phyloP scores from a whole-genome alignment of 352 stramenopile genomes.

The Phytophthora hybrid region DNA sequence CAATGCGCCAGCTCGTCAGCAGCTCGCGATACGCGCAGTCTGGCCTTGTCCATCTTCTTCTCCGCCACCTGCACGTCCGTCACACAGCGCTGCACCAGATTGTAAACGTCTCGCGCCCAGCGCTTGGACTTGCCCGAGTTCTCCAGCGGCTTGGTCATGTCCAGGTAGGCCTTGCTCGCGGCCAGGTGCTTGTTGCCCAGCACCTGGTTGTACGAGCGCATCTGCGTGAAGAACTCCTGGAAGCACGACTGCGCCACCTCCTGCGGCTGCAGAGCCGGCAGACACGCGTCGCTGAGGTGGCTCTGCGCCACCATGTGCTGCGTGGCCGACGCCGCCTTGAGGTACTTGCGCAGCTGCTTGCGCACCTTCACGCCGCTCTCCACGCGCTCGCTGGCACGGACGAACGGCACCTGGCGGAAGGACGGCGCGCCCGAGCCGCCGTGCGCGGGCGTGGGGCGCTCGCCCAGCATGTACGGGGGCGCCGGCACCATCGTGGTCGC shows the following conservation, averaged over 20 bases:
- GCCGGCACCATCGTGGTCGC: constrained; percentile 46
- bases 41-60: constrained; percentile 84
- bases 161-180: constrained; percentile 75
- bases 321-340: constrained; percentile 77
- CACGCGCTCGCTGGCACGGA: constrained; percentile 79
- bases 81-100: constrained; percentile 81
- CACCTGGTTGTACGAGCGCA: constrained; percentile 84
- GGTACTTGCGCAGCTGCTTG: constrained; percentile 87
- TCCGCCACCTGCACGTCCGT: constrained; percentile 72
- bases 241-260: constrained; percentile 86
- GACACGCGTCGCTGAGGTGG: constrained; percentile 80
- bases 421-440: constrained; percentile 59
- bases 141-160: constrained; percentile 84
- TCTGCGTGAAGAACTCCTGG: constrained; percentile 77
- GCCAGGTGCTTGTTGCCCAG: constrained; percentile 81
- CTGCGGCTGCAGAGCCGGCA: constrained; percentile 79
- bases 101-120: constrained; percentile 83
- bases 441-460: constrained; percentile 68
- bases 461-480: constrained; percentile 85
- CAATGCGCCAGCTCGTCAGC: constrained; percentile 81
- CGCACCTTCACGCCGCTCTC: constrained; percentile 84
- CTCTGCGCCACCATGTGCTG: constrained; percentile 86
- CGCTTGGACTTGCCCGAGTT: constrained; percentile 77
- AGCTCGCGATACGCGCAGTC: constrained; percentile 63
- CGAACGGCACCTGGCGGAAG: constrained; percentile 86